Evolutionary conservation across 352 stramenopile genomes (phyloP).

Genomic region (Stramenopiles sp.): DNA sequence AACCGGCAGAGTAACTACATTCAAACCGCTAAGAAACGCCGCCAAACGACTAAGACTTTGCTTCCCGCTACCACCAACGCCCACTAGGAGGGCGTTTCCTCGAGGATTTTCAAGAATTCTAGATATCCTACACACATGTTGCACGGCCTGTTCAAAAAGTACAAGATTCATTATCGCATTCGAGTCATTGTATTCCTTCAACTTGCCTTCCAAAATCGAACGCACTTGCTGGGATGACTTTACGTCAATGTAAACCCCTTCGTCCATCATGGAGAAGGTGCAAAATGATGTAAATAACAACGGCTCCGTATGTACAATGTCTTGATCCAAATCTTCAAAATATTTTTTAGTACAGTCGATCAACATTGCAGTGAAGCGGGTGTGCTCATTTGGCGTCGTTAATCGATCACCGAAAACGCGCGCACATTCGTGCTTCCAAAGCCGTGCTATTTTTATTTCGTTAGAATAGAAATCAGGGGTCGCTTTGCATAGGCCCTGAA

Average conservation of each 20-base stretch:
- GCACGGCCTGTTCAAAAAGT: conserved; percentile 86
- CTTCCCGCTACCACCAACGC: conserved; percentile 84
- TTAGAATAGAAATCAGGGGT: conserved; percentile 74
- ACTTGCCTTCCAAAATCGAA: conserved; percentile 41
- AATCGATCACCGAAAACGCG: conserved; percentile 90
- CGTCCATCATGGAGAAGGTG: neutral
- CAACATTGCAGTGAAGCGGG: conserved; percentile 71
- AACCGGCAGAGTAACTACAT: conserved; percentile 75
- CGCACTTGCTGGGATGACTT: neutral
- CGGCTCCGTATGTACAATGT: conserved; percentile 1
- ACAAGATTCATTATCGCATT: conserved; percentile 86
- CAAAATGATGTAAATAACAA: neutral
- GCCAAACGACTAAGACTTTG: conserved; percentile 75
- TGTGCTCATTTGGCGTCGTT: conserved; percentile 77
- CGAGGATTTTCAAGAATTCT: conserved; percentile 80
- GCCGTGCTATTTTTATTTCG: conserved; percentile 66
- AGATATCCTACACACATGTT: conserved; percentile 79
- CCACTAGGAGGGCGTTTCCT: conserved; percentile 91
- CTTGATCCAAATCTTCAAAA: conserved; percentile 37
- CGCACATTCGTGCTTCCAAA: conserved; percentile 89
- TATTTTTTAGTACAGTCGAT: conserved; percentile 73
- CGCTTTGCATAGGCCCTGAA: conserved; percentile 68
- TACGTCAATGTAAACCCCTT: neutral
- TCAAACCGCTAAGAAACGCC: conserved; percentile 73
- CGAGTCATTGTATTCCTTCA: conserved; percentile 79